Conservation (phyloP, 352 stramenopile genomes). For the Phytophthora citrophthora region DNA sequence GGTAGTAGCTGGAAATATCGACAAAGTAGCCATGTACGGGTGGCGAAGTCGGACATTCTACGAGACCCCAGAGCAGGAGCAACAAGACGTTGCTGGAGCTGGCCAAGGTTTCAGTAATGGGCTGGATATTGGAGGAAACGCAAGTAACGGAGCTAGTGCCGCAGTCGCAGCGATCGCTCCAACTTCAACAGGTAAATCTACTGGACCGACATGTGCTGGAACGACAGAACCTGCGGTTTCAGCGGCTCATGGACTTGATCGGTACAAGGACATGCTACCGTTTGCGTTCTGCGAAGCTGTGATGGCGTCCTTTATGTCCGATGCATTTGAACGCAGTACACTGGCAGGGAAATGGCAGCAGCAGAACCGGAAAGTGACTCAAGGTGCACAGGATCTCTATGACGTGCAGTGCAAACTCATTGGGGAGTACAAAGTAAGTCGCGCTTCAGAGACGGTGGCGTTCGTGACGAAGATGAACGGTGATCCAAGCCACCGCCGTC, state of each 20-base stretch:
- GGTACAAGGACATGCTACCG: constrained; percentile 43
- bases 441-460: constrained; percentile 54
- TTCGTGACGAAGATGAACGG: constrained; percentile 62
- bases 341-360: constrained; percentile 47
- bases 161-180: constrained; percentile 15
- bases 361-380: constrained; percentile 47
- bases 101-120: not conserved
- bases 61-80: constrained; percentile 39
- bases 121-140: constrained; percentile 14
- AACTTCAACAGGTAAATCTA: not conserved
- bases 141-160: not conserved
- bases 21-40: constrained; percentile 50
- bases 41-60: constrained; percentile 60
- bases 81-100: constrained; percentile 11
- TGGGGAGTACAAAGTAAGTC: constrained; percentile 59
- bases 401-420: constrained; percentile 52
- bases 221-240: not conserved
- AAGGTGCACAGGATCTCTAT: constrained; percentile 58
- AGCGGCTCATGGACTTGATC: constrained; percentile 17
- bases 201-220: not conserved
- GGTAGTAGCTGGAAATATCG: constrained; percentile 52
- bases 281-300: constrained; percentile 56
- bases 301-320: constrained; percentile 51
- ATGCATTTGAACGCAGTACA: constrained; percentile 47
- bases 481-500: constrained; percentile 31